phyloP scores from a whole-genome alignment of 371 early-diverging fungal species.

The Rhizopus microsporus region DNA sequence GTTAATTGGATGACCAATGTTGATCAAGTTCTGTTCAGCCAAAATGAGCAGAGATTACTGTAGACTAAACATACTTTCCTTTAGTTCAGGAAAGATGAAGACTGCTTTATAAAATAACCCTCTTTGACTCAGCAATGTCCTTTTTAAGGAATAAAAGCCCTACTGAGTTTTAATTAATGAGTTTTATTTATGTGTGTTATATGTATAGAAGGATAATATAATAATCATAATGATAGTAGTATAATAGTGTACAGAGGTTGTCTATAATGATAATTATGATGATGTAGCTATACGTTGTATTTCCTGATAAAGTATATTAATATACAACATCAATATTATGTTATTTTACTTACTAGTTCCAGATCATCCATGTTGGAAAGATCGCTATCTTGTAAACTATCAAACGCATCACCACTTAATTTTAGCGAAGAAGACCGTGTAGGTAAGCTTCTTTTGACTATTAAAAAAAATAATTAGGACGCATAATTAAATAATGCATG shows the following conservation, averaged over 20 bases:
- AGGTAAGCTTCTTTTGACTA: conserved; percentile 1
- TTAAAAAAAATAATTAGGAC: neutral
- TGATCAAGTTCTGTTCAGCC: no score
- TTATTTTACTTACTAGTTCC: conserved; percentile 26
- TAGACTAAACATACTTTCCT: no score
- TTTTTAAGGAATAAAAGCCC: no score
- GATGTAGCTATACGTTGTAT: conserved; percentile 39
- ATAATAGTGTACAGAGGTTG: conserved; percentile 26
- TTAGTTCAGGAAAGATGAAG: no score
- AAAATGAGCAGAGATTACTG: no score
- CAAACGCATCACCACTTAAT: conserved; percentile 23
- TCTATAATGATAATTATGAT: conserved; percentile 8
- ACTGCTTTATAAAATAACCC: no score
- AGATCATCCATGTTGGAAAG: conserved; percentile 44
- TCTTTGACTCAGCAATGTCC: no score
- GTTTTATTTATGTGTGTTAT: no score
- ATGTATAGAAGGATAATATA: conserved; percentile 2
- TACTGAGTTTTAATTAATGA: no score
- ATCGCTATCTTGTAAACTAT: conserved; percentile 12
- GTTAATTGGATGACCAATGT: neutral
- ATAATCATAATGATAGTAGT: conserved; percentile 21
- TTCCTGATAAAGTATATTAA: conserved; percentile 21
- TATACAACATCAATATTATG: neutral
- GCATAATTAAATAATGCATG: neutral
- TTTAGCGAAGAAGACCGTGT: conserved; percentile 26